Base-by-base conservation (phyloP, 768 basidiomycete genomes). In the Amanita phalloides region DNA sequence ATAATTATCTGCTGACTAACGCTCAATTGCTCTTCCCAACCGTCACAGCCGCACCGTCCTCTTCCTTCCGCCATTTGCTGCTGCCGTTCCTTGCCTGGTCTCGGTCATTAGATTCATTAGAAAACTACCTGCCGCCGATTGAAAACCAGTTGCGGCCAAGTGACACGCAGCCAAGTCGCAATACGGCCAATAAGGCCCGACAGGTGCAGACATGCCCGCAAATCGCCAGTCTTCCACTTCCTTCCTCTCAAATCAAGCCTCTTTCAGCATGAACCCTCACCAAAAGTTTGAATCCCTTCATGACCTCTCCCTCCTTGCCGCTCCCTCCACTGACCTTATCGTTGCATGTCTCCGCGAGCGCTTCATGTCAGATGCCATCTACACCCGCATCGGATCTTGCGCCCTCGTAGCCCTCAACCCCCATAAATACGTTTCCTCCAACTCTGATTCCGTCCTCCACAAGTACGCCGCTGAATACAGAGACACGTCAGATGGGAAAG, bases 341-440 rank as follows among this genome's bases (percentile, higher is more conserved):
- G 86, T 90, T 53, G 77, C 86, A 55, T 86, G 86, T 59, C 76
- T 94, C 55, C 83, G 90, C 30, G 90, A 92, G 62, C 78, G 90
- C 13, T 92, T 92, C 68, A 83, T 90, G 78, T 69, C 81, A 2
- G 90, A 92, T 71, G 76, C 70, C 57, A 83, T 90, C 58, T 92
- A 92, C 70, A 90, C 90, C 44, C 70, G 59, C 58, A 61, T 91
- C 56, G 85, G 88, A 45, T 70, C 85, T 4, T 81, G 81, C 26
- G 74, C 76, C 6, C 71, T 96, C 57, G 82, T 97, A 55, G 87
- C 87, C 28, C 74, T 97, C 59, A 98, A 98, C 66, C 93, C 94
- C 0, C 88, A 94, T 73, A 93, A 94, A 66, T 92, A 90, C 58
- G 77, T 95, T 39, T 56, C 84, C 14, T 79, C 81, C 50, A 95